phyloP scores from a whole-genome alignment of 1,284 basidiomycete species.

The Marasmius fiardii region DNA sequence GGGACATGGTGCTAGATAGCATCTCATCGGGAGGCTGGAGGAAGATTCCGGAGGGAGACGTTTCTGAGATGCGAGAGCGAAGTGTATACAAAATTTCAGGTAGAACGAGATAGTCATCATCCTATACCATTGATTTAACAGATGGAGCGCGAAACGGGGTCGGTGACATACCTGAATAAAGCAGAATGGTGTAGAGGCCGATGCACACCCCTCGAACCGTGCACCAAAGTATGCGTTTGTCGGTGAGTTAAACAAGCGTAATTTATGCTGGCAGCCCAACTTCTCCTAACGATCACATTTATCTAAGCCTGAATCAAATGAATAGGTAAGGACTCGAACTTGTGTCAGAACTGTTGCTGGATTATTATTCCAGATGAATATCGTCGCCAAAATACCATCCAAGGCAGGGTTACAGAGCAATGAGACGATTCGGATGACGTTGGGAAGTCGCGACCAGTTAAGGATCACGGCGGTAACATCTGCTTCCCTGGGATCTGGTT shows the following conservation, averaged over 20 bases:
- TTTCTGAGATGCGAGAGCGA: slow-evolving; percentile 33
- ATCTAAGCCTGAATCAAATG: neutral
- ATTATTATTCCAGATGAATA: slow-evolving; percentile 67
- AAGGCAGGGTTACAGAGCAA: slow-evolving; percentile 47
- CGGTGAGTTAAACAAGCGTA: slow-evolving; percentile 56
- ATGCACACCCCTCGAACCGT: slow-evolving; percentile 59
- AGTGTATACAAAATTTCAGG: slow-evolving; percentile 54
- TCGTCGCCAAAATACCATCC: slow-evolving; percentile 43
- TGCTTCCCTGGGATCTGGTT: slow-evolving; percentile 6
- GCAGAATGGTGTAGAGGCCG: slow-evolving; percentile 49
- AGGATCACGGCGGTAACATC: slow-evolving; percentile 53
- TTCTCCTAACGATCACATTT: slow-evolving; percentile 30
- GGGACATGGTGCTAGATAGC: slow-evolving; percentile 46
- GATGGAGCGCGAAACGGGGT: slow-evolving; percentile 1
- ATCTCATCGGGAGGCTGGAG: slow-evolving; percentile 61
- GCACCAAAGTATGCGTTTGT: slow-evolving; percentile 62
- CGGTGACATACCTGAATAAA: slow-evolving; percentile 52
- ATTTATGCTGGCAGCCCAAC: slow-evolving; percentile 46
- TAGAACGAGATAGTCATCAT: slow-evolving; percentile 64
- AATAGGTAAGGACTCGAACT: slow-evolving; percentile 30
- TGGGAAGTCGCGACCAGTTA: slow-evolving; percentile 63
- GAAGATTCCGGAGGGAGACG: slow-evolving; percentile 37
- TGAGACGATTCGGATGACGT: slow-evolving; percentile 53
- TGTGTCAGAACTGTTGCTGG: slow-evolving; percentile 35
- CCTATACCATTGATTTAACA: slow-evolving; percentile 32